phyloP scores from a whole-genome alignment of 1,139 yeast genomes.

The Geotrichum siamense region DNA sequence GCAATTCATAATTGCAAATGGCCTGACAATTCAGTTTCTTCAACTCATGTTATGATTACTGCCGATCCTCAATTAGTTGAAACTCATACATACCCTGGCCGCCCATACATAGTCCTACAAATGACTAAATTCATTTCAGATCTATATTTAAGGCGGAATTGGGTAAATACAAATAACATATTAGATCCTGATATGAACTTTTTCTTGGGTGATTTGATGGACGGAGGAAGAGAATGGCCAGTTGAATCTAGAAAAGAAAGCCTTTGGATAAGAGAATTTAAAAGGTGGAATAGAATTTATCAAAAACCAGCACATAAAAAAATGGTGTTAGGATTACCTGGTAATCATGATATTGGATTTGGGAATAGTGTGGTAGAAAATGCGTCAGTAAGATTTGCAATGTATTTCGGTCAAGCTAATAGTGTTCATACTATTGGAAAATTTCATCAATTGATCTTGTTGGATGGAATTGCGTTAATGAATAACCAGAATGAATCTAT shows the following conservation, averaged over 20 bases:
- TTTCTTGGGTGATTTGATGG: conserved; percentile 86
- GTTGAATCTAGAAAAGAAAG: conserved; percentile 35
- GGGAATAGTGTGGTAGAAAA: conserved; percentile 55
- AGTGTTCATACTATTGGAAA: conserved; percentile 50
- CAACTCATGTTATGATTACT: conserved; percentile 57
- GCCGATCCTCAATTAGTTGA: conserved; percentile 96
- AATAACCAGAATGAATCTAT: conserved; percentile 41
- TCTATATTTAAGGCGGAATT: conserved; percentile 71
- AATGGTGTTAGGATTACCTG: conserved; percentile 62
- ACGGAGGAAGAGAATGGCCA: conserved; percentile 88
- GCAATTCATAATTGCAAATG: conserved; percentile 52
- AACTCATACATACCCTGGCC: conserved; percentile 50
- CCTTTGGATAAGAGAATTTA: conserved; percentile 65
- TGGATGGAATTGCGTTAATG: conserved; percentile 78
- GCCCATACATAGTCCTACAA: conserved; percentile 30
- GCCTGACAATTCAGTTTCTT: conserved; percentile 49
- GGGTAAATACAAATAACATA: conserved; percentile 49
- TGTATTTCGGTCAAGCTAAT: conserved; percentile 65
- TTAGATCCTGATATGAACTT: conserved; percentile 71
- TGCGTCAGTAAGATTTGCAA: conserved; percentile 54
- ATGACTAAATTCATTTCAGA: conserved; percentile 48
- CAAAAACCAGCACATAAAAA: conserved; percentile 42
- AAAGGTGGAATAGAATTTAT: conserved; percentile 60
- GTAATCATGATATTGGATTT: conserved; percentile 94
- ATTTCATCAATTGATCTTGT: conserved; percentile 65